phyloP scores from a whole-genome alignment of 345 rosid species.

The Ceriops zippeliana region DNA sequence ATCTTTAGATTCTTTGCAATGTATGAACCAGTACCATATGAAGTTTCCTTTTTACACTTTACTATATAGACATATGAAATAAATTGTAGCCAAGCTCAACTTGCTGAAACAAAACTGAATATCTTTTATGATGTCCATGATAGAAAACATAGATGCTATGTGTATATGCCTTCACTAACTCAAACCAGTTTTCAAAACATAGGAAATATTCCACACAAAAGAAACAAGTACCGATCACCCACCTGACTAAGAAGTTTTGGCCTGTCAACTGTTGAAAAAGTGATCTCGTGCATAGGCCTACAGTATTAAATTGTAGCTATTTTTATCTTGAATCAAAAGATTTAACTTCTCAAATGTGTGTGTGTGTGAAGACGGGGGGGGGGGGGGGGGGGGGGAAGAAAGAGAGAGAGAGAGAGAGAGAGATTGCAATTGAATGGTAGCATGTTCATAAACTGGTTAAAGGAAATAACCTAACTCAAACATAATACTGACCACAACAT shows the following conservation, averaged over 20 bases:
- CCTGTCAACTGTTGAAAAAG: slow-evolving; percentile 92
- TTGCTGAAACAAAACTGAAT: slow-evolving; percentile 10
- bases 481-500: too few species aligned
- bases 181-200: neutral
- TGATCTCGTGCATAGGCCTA: slow-evolving; percentile 95
- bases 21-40: neutral
- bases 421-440: too few species aligned
- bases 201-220: neutral
- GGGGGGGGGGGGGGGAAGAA: too few species aligned
- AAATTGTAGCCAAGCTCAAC: neutral
- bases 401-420: too few species aligned
- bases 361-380: too few species aligned
- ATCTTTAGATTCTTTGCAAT: neutral
- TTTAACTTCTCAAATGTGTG: too few species aligned
- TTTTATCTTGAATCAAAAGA: neutral
- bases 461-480: too few species aligned
- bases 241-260: slow-evolving; percentile 96
- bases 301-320: slow-evolving; percentile 27
- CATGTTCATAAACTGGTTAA: too few species aligned
- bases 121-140: neutral
- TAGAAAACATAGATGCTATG: neutral
- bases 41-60: neutral
- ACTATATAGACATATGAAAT: neutral
- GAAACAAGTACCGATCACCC: slow-evolving; percentile 18
- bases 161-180: neutral